Conservation (phyloP, 139 green algal genomes). For the Chlorella vulgaris region DNA sequence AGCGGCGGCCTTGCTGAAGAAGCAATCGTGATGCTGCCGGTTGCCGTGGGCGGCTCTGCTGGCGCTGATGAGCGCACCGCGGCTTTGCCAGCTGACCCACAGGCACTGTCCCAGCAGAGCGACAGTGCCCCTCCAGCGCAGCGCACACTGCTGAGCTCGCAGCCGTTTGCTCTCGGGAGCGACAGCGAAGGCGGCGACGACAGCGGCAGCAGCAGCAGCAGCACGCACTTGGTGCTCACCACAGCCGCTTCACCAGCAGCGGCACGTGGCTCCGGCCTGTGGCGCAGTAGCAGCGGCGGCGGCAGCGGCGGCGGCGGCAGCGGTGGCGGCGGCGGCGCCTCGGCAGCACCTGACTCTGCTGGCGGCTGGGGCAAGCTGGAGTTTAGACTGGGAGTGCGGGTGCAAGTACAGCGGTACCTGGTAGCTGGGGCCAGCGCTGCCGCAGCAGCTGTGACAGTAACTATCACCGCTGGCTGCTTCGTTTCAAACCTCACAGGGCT, state of each 20-base stretch:
- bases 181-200: not conserved
- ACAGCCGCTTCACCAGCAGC: not conserved
- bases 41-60: not conserved
- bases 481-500: constrained; percentile 41
- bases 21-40: not conserved
- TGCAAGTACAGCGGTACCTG: constrained; percentile 8
- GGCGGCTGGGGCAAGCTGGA: constrained; percentile 5
- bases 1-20: not conserved
- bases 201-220: not conserved
- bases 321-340: not conserved
- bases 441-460: constrained; percentile 19
- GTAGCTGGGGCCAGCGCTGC: not conserved
- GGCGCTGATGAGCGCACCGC: no score
- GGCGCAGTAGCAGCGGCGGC: not conserved
- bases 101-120: not conserved
- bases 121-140: not conserved
- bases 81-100: not conserved
- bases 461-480: constrained; percentile 36
- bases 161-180: not conserved
- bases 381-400: constrained; percentile 12
- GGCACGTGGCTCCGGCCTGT: not conserved
- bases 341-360: not conserved
- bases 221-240: constrained; percentile 7
- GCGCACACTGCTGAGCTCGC: constrained; percentile 8
- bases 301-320: not conserved